These are phyloP conservation scores for Puccinia novopanici DNA, from an alignment of 1,284 basidiomycete genomes.

Conservation along the genomic window DNA sequence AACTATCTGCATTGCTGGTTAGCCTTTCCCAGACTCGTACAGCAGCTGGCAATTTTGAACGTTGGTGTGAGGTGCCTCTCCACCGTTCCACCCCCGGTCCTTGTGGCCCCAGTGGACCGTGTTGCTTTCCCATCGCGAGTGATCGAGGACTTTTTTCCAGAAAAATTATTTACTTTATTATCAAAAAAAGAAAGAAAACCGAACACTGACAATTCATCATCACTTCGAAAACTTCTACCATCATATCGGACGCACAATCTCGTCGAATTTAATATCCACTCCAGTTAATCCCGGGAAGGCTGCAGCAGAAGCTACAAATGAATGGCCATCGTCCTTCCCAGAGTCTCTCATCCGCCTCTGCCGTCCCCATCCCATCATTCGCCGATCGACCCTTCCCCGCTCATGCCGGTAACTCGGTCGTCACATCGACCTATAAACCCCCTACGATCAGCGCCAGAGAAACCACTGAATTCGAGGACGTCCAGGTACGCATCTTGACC, in stretches of 20 bases:
- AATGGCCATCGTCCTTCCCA: constrained; percentile 30
- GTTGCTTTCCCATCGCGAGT: background rate
- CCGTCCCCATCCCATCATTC: constrained; percentile 8
- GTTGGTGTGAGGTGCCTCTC: background rate
- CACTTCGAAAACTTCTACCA: background rate
- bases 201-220: constrained; percentile 4
- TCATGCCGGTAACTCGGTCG: constrained; percentile 41
- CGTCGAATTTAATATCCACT: background rate
- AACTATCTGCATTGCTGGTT: too few relatives aligned
- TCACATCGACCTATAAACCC: constrained; percentile 46
- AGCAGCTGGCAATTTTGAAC: background rate
- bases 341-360: constrained; percentile 33
- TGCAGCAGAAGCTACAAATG: constrained; percentile 37
- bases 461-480: constrained; percentile 60
- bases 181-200: background rate
- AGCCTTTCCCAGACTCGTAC: background rate
- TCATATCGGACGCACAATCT: background rate
- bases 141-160: background rate
- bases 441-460: constrained; percentile 39
- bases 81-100: background rate
- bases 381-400: constrained; percentile 46
- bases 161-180: background rate
- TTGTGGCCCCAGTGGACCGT: background rate
- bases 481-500: constrained; percentile 64
- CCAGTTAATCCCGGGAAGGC: constrained; percentile 19